These are phyloP conservation scores for Neurospora sp. DNA, from an alignment of 2,329 filamentous ascomycete genomes.

Conservation along the genomic window DNA sequence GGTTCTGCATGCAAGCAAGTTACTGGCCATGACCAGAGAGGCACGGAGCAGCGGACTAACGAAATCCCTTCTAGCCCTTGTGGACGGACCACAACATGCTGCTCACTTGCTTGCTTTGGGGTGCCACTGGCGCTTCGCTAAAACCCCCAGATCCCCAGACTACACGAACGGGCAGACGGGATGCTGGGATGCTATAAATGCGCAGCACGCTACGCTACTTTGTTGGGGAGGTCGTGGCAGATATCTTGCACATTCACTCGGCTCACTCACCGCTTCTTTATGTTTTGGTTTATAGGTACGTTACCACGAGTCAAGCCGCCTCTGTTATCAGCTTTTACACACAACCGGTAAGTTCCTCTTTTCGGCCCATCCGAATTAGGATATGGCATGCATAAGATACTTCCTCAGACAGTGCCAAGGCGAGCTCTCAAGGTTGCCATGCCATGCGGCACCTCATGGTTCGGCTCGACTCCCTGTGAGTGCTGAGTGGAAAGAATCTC, in stretches of 20 bases:
- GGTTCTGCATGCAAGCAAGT: not conserved
- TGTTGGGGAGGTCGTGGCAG: not conserved
- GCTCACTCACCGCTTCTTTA: not conserved
- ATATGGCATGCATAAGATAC: not conserved
- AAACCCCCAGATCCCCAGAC: not conserved
- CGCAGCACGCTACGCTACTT: not conserved
- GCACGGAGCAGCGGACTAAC: not conserved
- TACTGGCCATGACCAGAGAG: not conserved
- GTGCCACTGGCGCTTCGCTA: not conserved
- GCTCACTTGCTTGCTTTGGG: not conserved
- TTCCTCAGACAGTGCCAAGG: not conserved
- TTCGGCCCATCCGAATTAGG: not conserved
- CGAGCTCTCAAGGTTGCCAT: not conserved
- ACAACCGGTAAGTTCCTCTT: not conserved
- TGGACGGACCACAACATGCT: not conserved
- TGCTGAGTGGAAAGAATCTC: not conserved
- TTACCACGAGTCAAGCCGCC: not conserved
- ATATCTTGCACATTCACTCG: not conserved
- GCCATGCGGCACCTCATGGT: not conserved
- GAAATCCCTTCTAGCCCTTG: not conserved
- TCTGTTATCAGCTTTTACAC: not conserved
- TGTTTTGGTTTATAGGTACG: not conserved
- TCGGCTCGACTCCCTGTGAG: not conserved
- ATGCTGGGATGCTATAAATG: not conserved
- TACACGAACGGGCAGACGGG: not conserved